Base-by-base conservation (phyloP, 345 rosid species). In the Rhizophora mangle region DNA sequence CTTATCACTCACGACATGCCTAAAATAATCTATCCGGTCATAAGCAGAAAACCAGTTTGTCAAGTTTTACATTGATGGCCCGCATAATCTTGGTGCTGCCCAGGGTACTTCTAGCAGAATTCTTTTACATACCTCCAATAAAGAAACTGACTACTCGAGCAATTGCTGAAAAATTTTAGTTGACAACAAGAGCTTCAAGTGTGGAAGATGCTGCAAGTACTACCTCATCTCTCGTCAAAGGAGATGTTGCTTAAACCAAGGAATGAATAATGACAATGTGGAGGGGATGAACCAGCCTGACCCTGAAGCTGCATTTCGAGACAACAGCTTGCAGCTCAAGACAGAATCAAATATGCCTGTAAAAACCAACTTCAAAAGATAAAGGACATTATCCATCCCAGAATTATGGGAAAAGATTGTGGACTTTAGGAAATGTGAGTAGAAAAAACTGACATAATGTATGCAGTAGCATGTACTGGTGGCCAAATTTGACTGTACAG, bases 391-490 rank as follows among this genome's bases (percentile, higher is more conserved):
- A 68, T 56, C 62, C 76, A 67, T 62, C 78, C 47, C 80, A 80
- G 68, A 73, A 68, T 58, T 70, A 84, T 2, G 85, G 83, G 84
- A 92, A 92, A 76, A 79, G 96, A 81, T 68, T 82, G 21, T 77
- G 80, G 22, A 64, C 32, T 26, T 43, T 69, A 21, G 67, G 73
- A 63, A 86, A 84, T 53, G 93, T 89, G 75, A 91, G 93, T 74
- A 18, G 3, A 9, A 29, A 27, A n/a, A 53, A 32, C 52, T 34
- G 6, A 1, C 36, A 34, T 1, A 34, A 34, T 34, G 1, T 34
- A 6, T 34, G 8, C 36, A 6, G 36, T 6, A 6, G 8, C 36
- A 34, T 34, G 27, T 9, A 13, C 27, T 22, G 24, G 15, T 2
- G 59, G 59, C 9, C 27, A 43, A 64, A 31, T 15, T 34, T 20